Percentiles rank a stretch among this genome's conserved stretches.
phyloP scores from a whole-genome alignment of 73 alveolate genomes.

The Tetrahymena malaccensis region DNA sequence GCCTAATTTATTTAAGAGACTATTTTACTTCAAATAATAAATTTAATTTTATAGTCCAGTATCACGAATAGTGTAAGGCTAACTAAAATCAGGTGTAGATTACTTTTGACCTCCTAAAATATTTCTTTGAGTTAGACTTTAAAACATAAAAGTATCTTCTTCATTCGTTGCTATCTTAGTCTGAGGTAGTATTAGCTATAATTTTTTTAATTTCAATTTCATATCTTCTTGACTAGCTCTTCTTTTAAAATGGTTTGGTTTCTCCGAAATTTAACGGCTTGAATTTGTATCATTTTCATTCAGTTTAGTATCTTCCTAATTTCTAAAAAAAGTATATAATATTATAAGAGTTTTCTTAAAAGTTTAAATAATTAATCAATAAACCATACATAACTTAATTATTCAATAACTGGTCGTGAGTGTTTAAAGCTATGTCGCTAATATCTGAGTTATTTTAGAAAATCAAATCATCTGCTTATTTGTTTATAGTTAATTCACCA shows the following conservation, averaged over 20 bases:
- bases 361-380: background rate
- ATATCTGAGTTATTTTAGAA: background rate
- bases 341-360: background rate
- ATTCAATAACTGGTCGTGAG: background rate
- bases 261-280: background rate
- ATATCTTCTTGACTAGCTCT: background rate
- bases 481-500: background rate
- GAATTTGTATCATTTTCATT: background rate
- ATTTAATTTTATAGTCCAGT: background rate
- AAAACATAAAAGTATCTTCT: background rate
- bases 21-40: background rate
- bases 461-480: background rate
- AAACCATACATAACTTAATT: background rate
- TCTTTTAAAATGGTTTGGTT: background rate
- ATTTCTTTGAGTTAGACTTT: background rate
- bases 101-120: background rate
- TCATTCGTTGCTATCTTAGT: background rate
- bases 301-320: background rate
- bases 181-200: background rate
- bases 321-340: background rate
- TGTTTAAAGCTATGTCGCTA: background rate
- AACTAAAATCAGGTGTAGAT: background rate
- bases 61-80: background rate
- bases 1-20: background rate
- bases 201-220: background rate